Base-by-base conservation (phyloP, 108 stramenopile species). In the Ochromonas danica region DNA sequence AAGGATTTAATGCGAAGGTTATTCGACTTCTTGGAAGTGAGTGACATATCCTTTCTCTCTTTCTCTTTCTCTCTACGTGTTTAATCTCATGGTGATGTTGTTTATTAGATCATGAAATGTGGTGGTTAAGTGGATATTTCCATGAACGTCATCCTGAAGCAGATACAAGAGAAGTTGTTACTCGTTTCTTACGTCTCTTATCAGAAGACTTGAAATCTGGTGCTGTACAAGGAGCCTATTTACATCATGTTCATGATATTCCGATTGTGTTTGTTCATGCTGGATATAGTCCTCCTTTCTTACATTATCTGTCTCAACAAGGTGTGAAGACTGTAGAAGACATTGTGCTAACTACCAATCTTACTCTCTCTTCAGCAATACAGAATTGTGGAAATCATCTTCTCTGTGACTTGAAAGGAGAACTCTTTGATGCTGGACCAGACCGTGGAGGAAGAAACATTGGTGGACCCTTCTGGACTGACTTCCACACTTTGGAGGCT, bases 191-290 rank as follows among this genome's bases (percentile, higher is more conserved):
- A 10, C 51, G 51, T 22, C 51, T 57, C 17, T 22, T 57, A 22
- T 57, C 17, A 22, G 51, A 57, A 17, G 51, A 57, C 51, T 17
- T 57, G 10, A 17, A 17, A 22, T 10, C 51, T 57, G 17, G 51
- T 57, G 17, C 17, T 22, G 22, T 57, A 10, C 17, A 17, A 17
- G 51, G 51, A 57, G 22, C 17, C 22, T 22, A 57, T 57, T 57
- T 57, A 22, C 51, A 57, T 22, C 22, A 57, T 22, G 22, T 57
- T 10, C 10, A 57, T 57, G 10, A 10, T 22, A 57, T 17, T 10
- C 51, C 51, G 17, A 57, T 57, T 57, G 22, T 57, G 51, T 57
- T 57, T 57, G 51, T 57, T 57, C 51, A 57, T 57, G 51, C 51
- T 57, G 51, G 51, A 10, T 57, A 57, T 57, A 17, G 17, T 22